Evolutionary conservation across 148 eudicot species (phyloP).

Genomic region (Spergularia bocconei): DNA sequence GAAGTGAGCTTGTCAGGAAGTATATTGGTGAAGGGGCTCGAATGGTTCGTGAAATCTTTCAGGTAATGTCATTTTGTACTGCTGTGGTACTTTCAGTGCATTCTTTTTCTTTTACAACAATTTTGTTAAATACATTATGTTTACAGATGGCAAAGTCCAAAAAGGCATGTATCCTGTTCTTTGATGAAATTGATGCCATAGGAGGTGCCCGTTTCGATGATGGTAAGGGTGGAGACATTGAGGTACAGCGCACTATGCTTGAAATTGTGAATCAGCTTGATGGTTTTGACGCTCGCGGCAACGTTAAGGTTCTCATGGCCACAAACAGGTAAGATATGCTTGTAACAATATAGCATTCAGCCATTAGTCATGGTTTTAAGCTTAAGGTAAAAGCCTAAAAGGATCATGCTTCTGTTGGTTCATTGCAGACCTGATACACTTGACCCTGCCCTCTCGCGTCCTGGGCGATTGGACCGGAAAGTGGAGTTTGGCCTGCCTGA

Average conservation of each 20-base stretch:
- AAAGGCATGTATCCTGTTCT: conserved; percentile 90
- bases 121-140: not conserved
- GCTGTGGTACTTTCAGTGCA: not conserved
- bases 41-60: conserved; percentile 98
- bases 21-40: conserved; percentile 99
- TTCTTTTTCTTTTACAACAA: not conserved
- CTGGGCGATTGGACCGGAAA: conserved; percentile 85
- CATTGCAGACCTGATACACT: conserved; percentile 72
- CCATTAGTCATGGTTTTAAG: not conserved
- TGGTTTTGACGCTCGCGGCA: conserved; percentile 95
- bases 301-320: conserved; percentile 96
- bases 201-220: conserved; percentile 94
- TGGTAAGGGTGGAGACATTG: conserved; percentile 92
- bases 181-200: conserved; percentile 92
- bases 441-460: conserved; percentile 89
- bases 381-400: not conserved
- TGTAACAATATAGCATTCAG: not conserved
- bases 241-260: conserved; percentile 97
- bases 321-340: conserved; percentile 61
- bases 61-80: conserved; percentile 40
- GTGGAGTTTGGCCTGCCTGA: conserved; percentile 96
- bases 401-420: not conserved
- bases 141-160: conserved; percentile 92
- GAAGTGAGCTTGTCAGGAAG: conserved; percentile 95
- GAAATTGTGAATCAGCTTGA: conserved; percentile 98